phyloP scores from a whole-genome alignment of 495 filamentous ascomycete species.

The Apiosordaria backusii region DNA sequence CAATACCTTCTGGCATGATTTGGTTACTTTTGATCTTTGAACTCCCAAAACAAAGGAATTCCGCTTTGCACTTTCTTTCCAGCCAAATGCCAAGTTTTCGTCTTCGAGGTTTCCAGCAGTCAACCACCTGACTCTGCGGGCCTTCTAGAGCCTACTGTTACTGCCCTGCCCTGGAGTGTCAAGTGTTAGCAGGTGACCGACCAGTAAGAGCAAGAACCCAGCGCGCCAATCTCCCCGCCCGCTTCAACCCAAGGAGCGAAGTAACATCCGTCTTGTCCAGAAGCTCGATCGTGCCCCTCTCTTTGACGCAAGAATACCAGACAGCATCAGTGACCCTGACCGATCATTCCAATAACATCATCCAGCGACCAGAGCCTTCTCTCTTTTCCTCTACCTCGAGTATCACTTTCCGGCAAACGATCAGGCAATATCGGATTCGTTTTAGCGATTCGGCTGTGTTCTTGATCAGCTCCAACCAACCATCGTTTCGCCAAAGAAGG shows the following conservation, averaged over 20 bases:
- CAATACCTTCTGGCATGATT: not conserved
- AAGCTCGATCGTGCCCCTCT: not conserved
- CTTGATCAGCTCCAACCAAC: not conserved
- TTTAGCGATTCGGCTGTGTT: not conserved
- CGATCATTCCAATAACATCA: not conserved
- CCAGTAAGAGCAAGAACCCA: not conserved
- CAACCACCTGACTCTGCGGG: not conserved
- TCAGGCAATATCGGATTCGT: not conserved
- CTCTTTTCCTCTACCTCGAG: not conserved
- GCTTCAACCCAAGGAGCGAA: not conserved
- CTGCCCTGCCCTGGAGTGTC: not conserved
- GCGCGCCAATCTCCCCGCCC: not conserved
- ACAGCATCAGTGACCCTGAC: not conserved
- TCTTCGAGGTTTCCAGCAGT: not conserved
- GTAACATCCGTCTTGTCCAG: conserved; percentile 8
- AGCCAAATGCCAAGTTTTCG: not conserved
- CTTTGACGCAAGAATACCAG: conserved; percentile 8
- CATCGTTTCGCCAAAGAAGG: not conserved
- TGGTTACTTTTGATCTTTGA: no score
- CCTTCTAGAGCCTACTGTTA: no score
- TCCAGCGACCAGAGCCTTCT: not conserved
- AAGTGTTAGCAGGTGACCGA: not conserved
- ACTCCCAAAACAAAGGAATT: no score
- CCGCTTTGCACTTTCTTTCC: not conserved
- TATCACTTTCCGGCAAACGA: not conserved